Evolutionary conservation across 805 yeast genomes (phyloP).

Genomic region (Debaryomyces maramus): DNA sequence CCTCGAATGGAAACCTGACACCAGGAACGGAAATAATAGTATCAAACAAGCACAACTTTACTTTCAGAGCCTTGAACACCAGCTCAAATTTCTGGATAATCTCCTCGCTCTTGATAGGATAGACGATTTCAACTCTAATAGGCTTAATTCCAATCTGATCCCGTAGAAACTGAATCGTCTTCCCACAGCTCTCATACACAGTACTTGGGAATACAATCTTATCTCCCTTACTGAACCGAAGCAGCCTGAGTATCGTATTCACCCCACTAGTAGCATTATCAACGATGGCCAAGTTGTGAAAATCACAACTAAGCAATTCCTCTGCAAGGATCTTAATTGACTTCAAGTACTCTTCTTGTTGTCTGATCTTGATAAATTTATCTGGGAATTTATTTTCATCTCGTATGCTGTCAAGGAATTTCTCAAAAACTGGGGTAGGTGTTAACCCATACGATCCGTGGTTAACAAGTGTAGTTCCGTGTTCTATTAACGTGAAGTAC

Average conservation of each 20-base stretch:
- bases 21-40: conserved; percentile 68
- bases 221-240: conserved; percentile 53
- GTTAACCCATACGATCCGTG: conserved; percentile 66
- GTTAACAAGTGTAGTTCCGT: conserved; percentile 49
- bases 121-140: conserved; percentile 38
- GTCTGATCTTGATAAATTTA: conserved; percentile 31
- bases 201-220: conserved; percentile 49
- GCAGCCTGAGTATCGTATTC: conserved; percentile 56
- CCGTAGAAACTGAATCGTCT: conserved; percentile 46
- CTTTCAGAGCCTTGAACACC: conserved; percentile 19
- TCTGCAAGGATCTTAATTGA: conserved; percentile 41
- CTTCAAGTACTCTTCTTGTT: conserved; percentile 25
- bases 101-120: conserved; percentile 45
- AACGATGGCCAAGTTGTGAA: conserved; percentile 51
- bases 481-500: conserved; percentile 45
- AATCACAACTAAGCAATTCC: conserved; percentile 46
- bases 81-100: conserved; percentile 23
- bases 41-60: conserved; percentile 53
- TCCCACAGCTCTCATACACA: conserved; percentile 54
- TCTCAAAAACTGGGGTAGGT: conserved; percentile 49
- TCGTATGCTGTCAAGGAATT: conserved; percentile 25
- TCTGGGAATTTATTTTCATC: conserved; percentile 47
- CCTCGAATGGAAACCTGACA: conserved; percentile 54
- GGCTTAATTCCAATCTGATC: conserved; percentile 27
- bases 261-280: conserved; percentile 62